These are phyloP conservation scores for Neophaeococcomyces aloes DNA, from an alignment of 2,329 filamentous ascomycete genomes.

Conservation along the genomic window DNA sequence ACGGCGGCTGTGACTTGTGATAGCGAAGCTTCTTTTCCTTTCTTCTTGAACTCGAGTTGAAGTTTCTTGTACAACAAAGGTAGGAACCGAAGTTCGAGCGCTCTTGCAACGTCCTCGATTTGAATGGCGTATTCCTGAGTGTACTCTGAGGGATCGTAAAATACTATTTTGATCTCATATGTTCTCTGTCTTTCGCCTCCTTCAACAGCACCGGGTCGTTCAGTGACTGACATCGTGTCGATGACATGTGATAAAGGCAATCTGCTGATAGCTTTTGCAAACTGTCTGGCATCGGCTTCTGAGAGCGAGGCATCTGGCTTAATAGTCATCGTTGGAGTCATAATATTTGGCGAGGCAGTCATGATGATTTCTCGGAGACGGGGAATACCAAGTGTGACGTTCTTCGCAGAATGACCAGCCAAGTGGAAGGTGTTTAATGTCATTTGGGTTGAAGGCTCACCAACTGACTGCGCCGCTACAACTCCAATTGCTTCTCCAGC, in stretches of 20 bases:
- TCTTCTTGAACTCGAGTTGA: slow-evolving; percentile 69
- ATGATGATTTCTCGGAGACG: slow-evolving; percentile 95
- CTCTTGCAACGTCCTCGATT: slow-evolving; percentile 62
- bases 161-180: slow-evolving; percentile 69
- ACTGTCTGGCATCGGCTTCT: slow-evolving; percentile 58
- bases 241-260: slow-evolving; percentile 75
- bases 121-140: slow-evolving; percentile 73
- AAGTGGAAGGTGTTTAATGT: slow-evolving; percentile 99
- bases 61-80: slow-evolving; percentile 60
- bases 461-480: slow-evolving; percentile 89
- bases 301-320: slow-evolving; percentile 63
- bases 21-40: slow-evolving; percentile 48
- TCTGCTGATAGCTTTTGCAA: slow-evolving; percentile 84
- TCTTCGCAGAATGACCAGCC: slow-evolving; percentile 94
- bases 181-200: slow-evolving; percentile 61
- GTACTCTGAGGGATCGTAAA: slow-evolving; percentile 81
- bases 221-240: slow-evolving; percentile 68
- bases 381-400: slow-evolving; percentile 96
- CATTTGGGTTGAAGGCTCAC: slow-evolving; percentile 98
- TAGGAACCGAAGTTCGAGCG: slow-evolving; percentile 73
- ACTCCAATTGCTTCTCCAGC: slow-evolving; percentile 95
- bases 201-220: slow-evolving; percentile 51
- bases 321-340: slow-evolving; percentile 83
- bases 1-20: slow-evolving; percentile 55
- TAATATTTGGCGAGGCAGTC: slow-evolving; percentile 83